Evolutionary conservation across 495 filamentous ascomycete species (phyloP), one percentile per base, ranked within the genome.

Genomic region (Astrocystis sublimbata): DNA sequence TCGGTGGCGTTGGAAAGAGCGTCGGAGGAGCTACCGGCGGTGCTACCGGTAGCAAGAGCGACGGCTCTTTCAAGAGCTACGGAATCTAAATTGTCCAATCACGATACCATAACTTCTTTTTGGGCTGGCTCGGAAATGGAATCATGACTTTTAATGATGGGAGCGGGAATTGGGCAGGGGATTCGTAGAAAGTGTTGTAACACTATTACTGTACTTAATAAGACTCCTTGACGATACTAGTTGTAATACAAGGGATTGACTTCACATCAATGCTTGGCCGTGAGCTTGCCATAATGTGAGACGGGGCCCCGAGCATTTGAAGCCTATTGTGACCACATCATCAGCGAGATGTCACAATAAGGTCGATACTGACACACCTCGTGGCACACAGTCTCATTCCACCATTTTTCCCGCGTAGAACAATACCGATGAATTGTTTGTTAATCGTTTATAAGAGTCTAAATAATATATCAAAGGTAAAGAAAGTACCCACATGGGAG

Each of bases 1-100:
- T 72, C n/a, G 67, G 67, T 21, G 67, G 69, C 21, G 49, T 60
- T 1, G 60, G 60, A 2, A 62, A 49, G 38, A 30, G 28, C 8
- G 31, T 56, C 31, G 58, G 64, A 12, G 69, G 66, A n/a, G 64
- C 60, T 3, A 65, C 64, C 26, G 69, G 66, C 8, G 63, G 50
- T 7, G 17, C 17, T 26, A 40, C 41, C 13, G 60, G 66, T 33
- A 17, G 67, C 4, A 61, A 68, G 41, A 43, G 65, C 6, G 64
- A 23, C n/a, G 3, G 23, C n/a, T 51, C 57, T 1, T 72, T 72
- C 42, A 70, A 68, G 65, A 66, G 65, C 26, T 72, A 72, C 35
- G 69, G 69, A 26, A 70, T 72, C n/a, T 72, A 31, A 66, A n/a
- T 13, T 31, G 15, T 15, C 17, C 24, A n/a, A 31, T 7, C 26